These are phyloP conservation scores for Pichia sp. DNA, from an alignment of 1,139 yeast species.

Conservation along the genomic window DNA sequence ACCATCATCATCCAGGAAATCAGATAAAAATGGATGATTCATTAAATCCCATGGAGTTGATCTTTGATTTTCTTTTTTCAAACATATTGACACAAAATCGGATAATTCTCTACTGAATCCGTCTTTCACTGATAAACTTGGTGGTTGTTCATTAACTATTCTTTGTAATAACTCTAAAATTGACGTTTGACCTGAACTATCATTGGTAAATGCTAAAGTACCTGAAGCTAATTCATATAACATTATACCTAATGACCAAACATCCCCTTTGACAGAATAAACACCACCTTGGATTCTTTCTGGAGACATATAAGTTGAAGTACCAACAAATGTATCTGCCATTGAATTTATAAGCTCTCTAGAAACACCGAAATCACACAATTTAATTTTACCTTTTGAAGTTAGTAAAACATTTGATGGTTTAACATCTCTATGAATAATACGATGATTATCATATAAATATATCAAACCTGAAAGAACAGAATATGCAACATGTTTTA, in stretches of 20 bases:
- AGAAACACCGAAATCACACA: slow-evolving; percentile 92
- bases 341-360: slow-evolving; percentile 86
- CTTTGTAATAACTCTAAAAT: slow-evolving; percentile 84
- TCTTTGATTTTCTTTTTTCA: slow-evolving; percentile 56
- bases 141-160: slow-evolving; percentile 90
- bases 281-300: slow-evolving; percentile 93
- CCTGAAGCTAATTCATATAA: slow-evolving; percentile 86
- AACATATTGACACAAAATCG: slow-evolving; percentile 61
- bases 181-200: slow-evolving; percentile 44
- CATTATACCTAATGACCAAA: slow-evolving; percentile 93
- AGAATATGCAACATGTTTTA: slow-evolving; percentile 69
- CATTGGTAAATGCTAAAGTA: slow-evolving; percentile 50
- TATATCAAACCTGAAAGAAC: slow-evolving; percentile 79
- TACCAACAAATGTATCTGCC: slow-evolving; percentile 96
- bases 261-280: slow-evolving; percentile 89
- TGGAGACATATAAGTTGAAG: slow-evolving; percentile 97
- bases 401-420: slow-evolving; percentile 83
- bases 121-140: slow-evolving; percentile 43
- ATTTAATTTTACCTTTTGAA: slow-evolving; percentile 71
- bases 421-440: slow-evolving; percentile 88
- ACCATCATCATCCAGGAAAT: slow-evolving; percentile 24
- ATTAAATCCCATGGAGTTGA: slow-evolving; percentile 36
- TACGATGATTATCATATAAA: slow-evolving; percentile 72
- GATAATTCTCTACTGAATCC: slow-evolving; percentile 44
- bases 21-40: slow-evolving; percentile 28